Evolutionary conservation across 768 basidiomycete genomes (phyloP), one percentile per base, ranked within the genome.

Genomic region (Solioccasus polychromus): DNA sequence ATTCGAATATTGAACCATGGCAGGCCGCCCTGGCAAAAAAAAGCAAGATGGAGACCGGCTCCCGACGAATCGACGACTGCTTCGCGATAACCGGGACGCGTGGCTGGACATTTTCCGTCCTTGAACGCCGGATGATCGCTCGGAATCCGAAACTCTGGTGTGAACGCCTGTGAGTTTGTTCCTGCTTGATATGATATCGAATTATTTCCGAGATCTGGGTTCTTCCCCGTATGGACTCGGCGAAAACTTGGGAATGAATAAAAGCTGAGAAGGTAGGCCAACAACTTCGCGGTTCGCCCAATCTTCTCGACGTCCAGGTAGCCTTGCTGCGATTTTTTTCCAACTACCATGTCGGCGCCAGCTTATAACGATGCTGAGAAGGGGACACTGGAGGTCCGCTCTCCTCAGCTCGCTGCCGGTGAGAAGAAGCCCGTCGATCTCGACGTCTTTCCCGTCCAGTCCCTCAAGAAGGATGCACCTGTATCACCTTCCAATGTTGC

Each of bases 331-430:
- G 31, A 41, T 22, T 35, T 24, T 36, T 20, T n/a, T 35, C 23
- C 22, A 41, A 29, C 3, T 32, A 45, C 24, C 17, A 79, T 80
- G 79, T 72, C 77, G 38, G 70, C 60, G 50, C 66, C 69, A 48
- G 66, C 66, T 17, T 71, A 73, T 58, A 65, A 71, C 55, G 80
- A 83, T 55, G 71, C 77, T 31, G 82, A 85, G 69, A 79, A 77
- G 61, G 82, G 80, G 45, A 71, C 71, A 39, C 55, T 77, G 44
- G 80, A 79, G 40, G 60, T 71, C 40, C 64, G 68, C 36, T 64
- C 73, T 35, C 61, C 58, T 41, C 61, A 65, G 37, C 23, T 64
- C 24, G 35, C 61, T 35, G 61, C 59, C 37, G 66, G 68, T 40
- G 70, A 73, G 64, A 74, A 73, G 61, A 68, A 70, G 59, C 48